Percentiles rank a stretch among this genome's conserved stretches.
These are phyloP conservation scores for Tylopilus plumbeoviolaceoides DNA, from an alignment of 768 basidiomycete species.

Conservation along the genomic window DNA sequence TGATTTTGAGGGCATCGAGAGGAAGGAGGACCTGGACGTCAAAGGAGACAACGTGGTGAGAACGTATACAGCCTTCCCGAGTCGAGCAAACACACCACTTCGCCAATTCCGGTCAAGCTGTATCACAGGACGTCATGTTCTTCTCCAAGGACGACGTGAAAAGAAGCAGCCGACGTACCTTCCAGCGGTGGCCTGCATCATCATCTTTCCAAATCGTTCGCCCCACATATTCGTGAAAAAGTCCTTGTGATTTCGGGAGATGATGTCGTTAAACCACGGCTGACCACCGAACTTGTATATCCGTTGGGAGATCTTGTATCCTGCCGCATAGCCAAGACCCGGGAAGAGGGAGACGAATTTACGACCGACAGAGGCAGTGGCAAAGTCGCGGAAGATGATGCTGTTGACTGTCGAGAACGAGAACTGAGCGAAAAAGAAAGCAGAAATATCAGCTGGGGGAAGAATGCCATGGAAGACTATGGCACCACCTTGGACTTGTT, in stretches of 20 bases:
- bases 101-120: slow-evolving; percentile 80
- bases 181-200: slow-evolving; percentile 94
- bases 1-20: slow-evolving; percentile 96
- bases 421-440: slow-evolving; percentile 39
- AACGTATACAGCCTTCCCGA: background rate
- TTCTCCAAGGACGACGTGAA: background rate
- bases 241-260: slow-evolving; percentile 77
- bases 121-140: slow-evolving; percentile 1
- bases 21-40: slow-evolving; percentile 76
- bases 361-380: slow-evolving; percentile 56
- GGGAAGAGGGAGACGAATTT: slow-evolving; percentile 95
- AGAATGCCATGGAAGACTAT: background rate
- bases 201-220: slow-evolving; percentile 91
- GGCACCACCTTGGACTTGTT: slow-evolving; percentile 76
- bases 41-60: background rate
- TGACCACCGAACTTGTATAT: slow-evolving; percentile 99
- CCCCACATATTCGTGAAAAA: slow-evolving; percentile 82
- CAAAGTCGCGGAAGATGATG: slow-evolving; percentile 87
- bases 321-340: slow-evolving; percentile 95
- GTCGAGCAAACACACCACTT: slow-evolving; percentile 65
- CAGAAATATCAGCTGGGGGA: background rate
- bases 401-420: slow-evolving; percentile 57
- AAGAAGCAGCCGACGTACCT: slow-evolving; percentile 47
- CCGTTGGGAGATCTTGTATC: slow-evolving; percentile 93
- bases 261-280: slow-evolving; percentile 94